These are phyloP conservation scores for Wallacemonas rigidus DNA, from an alignment of 208 protist genomes.

Conservation along the genomic window DNA sequence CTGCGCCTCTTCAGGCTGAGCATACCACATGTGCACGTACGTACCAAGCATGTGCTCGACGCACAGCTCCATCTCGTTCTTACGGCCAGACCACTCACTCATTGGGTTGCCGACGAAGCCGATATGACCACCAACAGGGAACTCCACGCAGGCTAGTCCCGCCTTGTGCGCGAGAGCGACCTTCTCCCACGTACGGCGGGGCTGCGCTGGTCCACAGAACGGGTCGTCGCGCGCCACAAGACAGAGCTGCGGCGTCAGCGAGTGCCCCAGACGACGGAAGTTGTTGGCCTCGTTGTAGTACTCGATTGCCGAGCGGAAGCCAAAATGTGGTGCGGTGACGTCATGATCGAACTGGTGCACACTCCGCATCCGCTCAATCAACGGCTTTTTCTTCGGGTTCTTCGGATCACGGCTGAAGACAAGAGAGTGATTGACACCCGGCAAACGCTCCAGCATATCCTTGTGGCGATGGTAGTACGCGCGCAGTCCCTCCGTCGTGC, in stretches of 20 bases:
- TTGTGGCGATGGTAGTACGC: conserved; percentile 50
- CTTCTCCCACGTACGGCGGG: conserved; percentile 30
- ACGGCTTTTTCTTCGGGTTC: conserved; percentile 4
- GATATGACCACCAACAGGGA: conserved; percentile 64
- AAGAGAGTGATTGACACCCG: conserved; percentile 23
- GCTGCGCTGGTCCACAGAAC: conserved; percentile 36
- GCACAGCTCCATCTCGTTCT: conserved; percentile 55
- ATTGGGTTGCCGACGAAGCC: conserved; percentile 51
- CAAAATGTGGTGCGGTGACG: conserved; percentile 55
- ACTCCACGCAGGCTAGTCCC: conserved; percentile 44
- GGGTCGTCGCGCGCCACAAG: conserved; percentile 51
- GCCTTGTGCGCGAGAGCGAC: conserved; percentile 26
- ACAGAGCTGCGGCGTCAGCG: conserved; percentile 44
- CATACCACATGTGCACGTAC: conserved; percentile 18
- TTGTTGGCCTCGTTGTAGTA: conserved; percentile 53
- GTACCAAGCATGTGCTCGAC: conserved; percentile 24
- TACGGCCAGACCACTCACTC: conserved; percentile 18
- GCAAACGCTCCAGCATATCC: conserved; percentile 37
- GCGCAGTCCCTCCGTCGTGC: conserved; percentile 29
- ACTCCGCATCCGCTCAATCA: conserved; percentile 26
- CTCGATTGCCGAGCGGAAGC: conserved; percentile 30
- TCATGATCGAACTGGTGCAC: conserved; percentile 47
- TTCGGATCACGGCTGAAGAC: conserved; percentile 22
- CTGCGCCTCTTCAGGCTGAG: neutral
- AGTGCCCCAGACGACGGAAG: conserved; percentile 36